Conservation (phyloP, 768 basidiomycete species). For the Gloeostereum incarnatum region DNA sequence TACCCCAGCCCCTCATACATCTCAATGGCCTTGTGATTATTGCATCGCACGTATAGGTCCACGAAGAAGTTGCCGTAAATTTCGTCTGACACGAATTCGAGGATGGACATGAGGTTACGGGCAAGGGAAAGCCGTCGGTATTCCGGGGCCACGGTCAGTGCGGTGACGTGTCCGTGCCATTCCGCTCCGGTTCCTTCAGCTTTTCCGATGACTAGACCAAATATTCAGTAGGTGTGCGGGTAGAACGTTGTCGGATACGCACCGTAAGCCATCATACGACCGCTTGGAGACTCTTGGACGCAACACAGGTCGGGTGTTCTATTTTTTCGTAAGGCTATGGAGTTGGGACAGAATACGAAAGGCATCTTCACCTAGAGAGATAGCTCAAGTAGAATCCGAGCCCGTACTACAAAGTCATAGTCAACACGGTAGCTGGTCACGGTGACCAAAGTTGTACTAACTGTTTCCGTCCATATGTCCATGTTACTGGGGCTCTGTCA, state of each 20-base stretch:
- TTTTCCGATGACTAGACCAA: slow-evolving; percentile 81
- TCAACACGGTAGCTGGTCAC: background rate
- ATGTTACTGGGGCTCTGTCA: slow-evolving; percentile 53
- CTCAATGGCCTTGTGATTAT: slow-evolving; percentile 72
- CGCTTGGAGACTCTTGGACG: slow-evolving; percentile 72
- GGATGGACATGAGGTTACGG: slow-evolving; percentile 74
- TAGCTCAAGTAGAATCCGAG: slow-evolving; percentile 86
- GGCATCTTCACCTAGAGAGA: slow-evolving; percentile 79
- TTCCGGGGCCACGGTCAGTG: slow-evolving; percentile 88
- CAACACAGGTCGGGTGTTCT: slow-evolving; percentile 91
- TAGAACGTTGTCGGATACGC: slow-evolving; percentile 15
- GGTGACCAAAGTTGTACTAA: slow-evolving; percentile 25
- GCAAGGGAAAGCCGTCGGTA: slow-evolving; percentile 87
- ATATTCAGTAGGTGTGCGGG: background rate
- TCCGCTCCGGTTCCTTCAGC: slow-evolving; percentile 71
- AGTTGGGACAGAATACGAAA: too few species aligned
- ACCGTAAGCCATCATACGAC: slow-evolving; percentile 93
- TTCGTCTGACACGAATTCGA: slow-evolving; percentile 80
- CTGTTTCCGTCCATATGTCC: slow-evolving; percentile 97
- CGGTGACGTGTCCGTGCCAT: slow-evolving; percentile 94
- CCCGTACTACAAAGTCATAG: slow-evolving; percentile 53
- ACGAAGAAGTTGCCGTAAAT: slow-evolving; percentile 84
- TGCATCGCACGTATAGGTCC: slow-evolving; percentile 91
- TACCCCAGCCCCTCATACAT: slow-evolving; percentile 95
- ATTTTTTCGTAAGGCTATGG: too few species aligned